Base-by-base conservation (phyloP, 1,284 basidiomycete species). In the Vanrija humicola region DNA sequence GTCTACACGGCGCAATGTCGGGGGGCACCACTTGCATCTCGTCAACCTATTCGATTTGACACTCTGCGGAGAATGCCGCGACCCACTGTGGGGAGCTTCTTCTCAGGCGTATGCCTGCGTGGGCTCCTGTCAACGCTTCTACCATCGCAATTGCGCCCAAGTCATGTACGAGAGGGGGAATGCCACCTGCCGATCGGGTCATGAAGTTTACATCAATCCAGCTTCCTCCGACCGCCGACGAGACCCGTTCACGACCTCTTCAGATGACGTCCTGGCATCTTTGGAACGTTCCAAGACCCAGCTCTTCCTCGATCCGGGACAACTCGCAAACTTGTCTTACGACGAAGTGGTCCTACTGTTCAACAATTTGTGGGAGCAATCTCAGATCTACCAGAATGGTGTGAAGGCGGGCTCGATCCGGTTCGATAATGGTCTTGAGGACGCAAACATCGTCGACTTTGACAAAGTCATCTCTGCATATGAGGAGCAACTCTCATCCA, bases 31-130 rank as follows among this genome's bases (percentile, higher is more conserved):
- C 1, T 56, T 75, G 1, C 50, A 50, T 14, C 58, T 76, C 6
- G 81, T 84, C 59, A 89, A 87, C 64, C 70, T 88, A 18, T 89
- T 90, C 74, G 86, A 83, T 23, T 72, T 89, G 8, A 82, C 82
- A 8, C 77, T 87, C 3, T 91, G 89, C 65, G 80, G 81, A 54
- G 68, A 81, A 15, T 91, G 89, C 68, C 79, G 73, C 16, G 72
- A 79, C 45, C 88, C 89, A 3, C 77, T 90, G 4, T 90, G 88
- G 88, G 88, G 88, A 0, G 79, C 77, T 50, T 73, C 78, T 12
- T 71, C 74, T 25, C 88, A 90, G 70, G 86, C 82, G 0, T 69
- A 86, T 26, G 82, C 81, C 50, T 91, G 89, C 67, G 67, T 68
- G 12, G 74, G 75, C 16, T 64, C 63, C 1, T 91, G 89, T 70